Percentiles rank a stretch among this genome's conserved stretches.
Evolutionary conservation across 2,329 filamentous ascomycete species (phyloP).

Genomic region (Thielaviopsis punctulata): DNA sequence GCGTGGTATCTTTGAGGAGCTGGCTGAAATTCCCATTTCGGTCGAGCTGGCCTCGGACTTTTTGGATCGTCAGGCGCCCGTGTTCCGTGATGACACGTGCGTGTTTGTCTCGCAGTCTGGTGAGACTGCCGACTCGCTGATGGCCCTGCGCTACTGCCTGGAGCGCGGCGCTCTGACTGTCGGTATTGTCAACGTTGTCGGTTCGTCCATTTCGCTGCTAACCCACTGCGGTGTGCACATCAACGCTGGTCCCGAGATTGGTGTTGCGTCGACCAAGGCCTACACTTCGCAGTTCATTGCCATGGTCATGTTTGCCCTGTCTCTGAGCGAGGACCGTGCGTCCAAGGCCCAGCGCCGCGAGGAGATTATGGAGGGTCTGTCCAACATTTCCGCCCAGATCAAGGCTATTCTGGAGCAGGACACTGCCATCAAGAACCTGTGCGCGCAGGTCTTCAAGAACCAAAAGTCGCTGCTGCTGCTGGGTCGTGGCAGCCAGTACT

Average conservation of each 20-base stretch:
- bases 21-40: conserved; percentile 92
- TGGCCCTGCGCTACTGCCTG: conserved; percentile 94
- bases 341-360: conserved; percentile 83
- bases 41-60: conserved; percentile 97
- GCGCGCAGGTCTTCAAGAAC: conserved; percentile 82
- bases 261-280: conserved; percentile 96
- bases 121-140: conserved; percentile 92
- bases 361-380: conserved; percentile 90
- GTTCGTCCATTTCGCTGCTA: conserved; percentile 93
- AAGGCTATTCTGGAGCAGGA: conserved; percentile 81
- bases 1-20: conserved; percentile 90
- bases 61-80: conserved; percentile 85
- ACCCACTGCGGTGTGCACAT: conserved; percentile 99
- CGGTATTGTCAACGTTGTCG: conserved; percentile 96
- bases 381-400: conserved; percentile 79
- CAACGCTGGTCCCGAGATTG: conserved; percentile 96
- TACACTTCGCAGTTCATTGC: conserved; percentile 99
- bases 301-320: conserved; percentile 99
- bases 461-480: conserved; percentile 91
- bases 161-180: conserved; percentile 95
- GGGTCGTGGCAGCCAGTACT: conserved; percentile 89
- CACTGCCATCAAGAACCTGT: conserved; percentile 85
- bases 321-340: conserved; percentile 86
- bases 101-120: conserved; percentile 98
- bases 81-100: conserved; percentile 98